Percentiles rank a stretch among this genome's conserved stretches.
Evolutionary conservation across 176 grass and related monocot genomes (phyloP).

Genomic region (Guadua angustifolia): DNA sequence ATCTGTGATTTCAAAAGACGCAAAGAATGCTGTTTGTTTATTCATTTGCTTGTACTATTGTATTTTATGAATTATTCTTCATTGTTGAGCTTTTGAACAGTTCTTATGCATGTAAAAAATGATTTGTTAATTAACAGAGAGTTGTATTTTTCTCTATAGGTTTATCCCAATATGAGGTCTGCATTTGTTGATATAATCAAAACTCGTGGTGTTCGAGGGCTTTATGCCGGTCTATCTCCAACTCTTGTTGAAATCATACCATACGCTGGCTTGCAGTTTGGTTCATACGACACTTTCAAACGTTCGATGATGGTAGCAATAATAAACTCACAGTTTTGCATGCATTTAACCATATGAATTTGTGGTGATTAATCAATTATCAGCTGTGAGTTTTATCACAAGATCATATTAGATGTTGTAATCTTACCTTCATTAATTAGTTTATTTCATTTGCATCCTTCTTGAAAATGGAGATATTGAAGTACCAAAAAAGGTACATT

Average conservation of each 20-base stretch:
- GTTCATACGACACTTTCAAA: constrained; percentile 96
- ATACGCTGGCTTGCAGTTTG: constrained; percentile 94
- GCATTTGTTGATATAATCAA: constrained; percentile 78
- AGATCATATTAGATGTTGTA: constrained; percentile 4
- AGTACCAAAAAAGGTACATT: neutral
- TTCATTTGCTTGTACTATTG: neutral
- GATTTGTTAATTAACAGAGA: constrained; percentile 32
- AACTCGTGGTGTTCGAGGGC: constrained; percentile 73
- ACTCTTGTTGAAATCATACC: constrained; percentile 97
- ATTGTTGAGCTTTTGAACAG: neutral
- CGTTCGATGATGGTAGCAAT: constrained; percentile 84
- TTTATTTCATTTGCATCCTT: constrained; percentile 1
- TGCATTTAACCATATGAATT: neutral
- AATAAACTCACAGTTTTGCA: constrained; percentile 7
- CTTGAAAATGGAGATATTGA: neutral
- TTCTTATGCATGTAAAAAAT: neutral
- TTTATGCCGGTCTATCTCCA: constrained; percentile 82
- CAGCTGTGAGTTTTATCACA: neutral
- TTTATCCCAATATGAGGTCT: constrained; percentile 90
- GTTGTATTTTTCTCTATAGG: constrained; percentile 48
- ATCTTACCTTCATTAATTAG: neutral
- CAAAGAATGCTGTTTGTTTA: neutral
- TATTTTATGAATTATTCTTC: constrained; percentile 14
- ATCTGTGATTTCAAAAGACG: neutral
- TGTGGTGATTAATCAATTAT: neutral